Conservation (phyloP, 148 eudicot species). For the Linanthus parryae region DNA sequence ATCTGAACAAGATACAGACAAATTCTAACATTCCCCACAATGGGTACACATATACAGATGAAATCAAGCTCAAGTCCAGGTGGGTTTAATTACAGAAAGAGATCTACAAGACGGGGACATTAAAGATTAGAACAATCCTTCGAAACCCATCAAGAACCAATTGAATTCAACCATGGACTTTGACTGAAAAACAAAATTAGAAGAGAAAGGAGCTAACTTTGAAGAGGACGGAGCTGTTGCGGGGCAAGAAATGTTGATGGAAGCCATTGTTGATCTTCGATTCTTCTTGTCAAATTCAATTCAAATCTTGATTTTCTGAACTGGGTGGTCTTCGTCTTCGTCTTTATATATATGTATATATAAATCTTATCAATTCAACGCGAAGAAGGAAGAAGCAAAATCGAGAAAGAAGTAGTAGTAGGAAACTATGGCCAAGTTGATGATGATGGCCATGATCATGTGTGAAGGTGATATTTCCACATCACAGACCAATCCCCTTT, state of each 20-base stretch:
- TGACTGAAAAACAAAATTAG: background rate
- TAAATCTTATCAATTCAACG: too few species aligned
- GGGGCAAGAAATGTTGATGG: constrained; percentile 43
- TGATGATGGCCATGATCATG: background rate
- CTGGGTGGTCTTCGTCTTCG: background rate
- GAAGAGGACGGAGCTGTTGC: constrained; percentile 38
- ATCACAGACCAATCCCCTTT: too few species aligned
- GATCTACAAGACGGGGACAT: too few species aligned
- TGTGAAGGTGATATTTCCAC: too few species aligned
- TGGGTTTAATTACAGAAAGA: background rate
- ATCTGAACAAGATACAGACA: too few species aligned
- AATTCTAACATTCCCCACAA: background rate
- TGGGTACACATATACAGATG: background rate
- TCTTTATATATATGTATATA: background rate
- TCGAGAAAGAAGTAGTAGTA: background rate
- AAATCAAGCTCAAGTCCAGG: background rate
- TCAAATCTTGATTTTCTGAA: background rate
- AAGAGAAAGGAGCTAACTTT: constrained; percentile 27
- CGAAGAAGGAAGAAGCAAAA: background rate
- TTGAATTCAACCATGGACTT: background rate
- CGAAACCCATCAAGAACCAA: background rate
- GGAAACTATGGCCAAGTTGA: background rate
- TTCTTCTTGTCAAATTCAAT: background rate
- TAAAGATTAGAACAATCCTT: background rate
- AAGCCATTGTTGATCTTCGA: constrained; percentile 41